Evolutionary conservation across 768 basidiomycete species (phyloP).

Genomic region (Coprinopsis cinerea): DNA sequence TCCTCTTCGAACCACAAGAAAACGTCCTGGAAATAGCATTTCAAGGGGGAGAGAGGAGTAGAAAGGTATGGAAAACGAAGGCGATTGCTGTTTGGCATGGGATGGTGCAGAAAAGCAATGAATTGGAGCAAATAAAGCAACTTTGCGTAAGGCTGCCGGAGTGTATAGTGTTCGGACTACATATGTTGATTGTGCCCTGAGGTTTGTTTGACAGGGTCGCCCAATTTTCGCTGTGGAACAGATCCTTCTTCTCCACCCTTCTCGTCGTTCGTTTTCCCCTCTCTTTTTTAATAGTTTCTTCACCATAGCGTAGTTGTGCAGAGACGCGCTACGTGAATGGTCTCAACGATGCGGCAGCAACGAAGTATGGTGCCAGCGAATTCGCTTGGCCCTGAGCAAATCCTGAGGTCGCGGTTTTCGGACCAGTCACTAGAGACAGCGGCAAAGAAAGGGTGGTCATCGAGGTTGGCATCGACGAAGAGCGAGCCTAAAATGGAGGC

Average conservation of each 20-base stretch:
- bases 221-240: conserved; percentile 12
- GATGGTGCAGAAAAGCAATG: too few relatives aligned
- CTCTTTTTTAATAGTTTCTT: conserved; percentile 13
- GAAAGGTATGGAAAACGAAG: too few relatives aligned
- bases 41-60: too few relatives aligned
- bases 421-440: conserved; percentile 37
- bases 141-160: not conserved
- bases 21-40: too few relatives aligned
- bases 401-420: conserved; percentile 42
- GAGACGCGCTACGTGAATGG: too few relatives aligned
- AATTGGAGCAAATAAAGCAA: not conserved
- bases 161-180: not conserved
- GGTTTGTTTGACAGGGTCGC: conserved; percentile 11
- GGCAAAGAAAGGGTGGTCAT: not conserved
- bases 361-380: conserved; percentile 29
- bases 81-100: too few relatives aligned
- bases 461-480: conserved; percentile 24
- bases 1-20: not conserved
- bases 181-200: conserved; percentile 16
- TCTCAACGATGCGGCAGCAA: conserved; percentile 25
- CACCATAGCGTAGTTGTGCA: conserved; percentile 6
- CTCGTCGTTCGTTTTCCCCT: conserved; percentile 8
- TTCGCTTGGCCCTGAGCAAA: conserved; percentile 36
- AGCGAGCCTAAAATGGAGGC: conserved; percentile 30
- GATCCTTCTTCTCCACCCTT: conserved; percentile 10